Evolutionary conservation across 441 rosid genomes (phyloP).

Genomic region (Mallotus repandus): DNA sequence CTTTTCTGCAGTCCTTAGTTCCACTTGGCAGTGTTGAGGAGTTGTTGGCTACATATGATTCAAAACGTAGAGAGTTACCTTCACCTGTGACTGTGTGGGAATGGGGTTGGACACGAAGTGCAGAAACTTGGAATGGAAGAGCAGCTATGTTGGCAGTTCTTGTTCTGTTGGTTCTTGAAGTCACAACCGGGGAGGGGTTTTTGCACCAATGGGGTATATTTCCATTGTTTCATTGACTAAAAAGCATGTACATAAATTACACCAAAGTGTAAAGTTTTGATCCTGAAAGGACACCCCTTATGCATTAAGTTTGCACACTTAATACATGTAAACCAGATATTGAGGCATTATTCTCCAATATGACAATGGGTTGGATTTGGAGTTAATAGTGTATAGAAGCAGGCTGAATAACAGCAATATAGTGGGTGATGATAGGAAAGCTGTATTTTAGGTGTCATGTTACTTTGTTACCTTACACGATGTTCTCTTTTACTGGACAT

Average conservation of each 20-base stretch:
- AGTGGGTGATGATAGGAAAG: conserved; percentile 13
- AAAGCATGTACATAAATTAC: not conserved
- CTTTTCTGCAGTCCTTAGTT: conserved; percentile 72
- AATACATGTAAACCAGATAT: not conserved
- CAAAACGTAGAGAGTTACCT: conserved; percentile 82
- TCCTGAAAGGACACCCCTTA: not conserved
- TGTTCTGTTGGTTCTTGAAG: conserved; percentile 81
- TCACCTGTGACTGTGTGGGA: conserved; percentile 95
- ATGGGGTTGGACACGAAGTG: conserved; percentile 99
- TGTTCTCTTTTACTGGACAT: not conserved
- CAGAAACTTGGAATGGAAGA: conserved; percentile 98
- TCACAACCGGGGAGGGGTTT: conserved; percentile 92
- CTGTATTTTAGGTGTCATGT: conserved; percentile 11
- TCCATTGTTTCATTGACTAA: conserved; percentile 47
- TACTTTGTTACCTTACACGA: not conserved
- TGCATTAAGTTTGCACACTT: not conserved
- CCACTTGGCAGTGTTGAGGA: conserved; percentile 95
- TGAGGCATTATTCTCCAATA: not conserved
- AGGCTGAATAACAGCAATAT: not conserved
- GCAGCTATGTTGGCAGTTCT: conserved; percentile 97
- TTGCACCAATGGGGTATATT: conserved; percentile 92
- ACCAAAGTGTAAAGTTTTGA: conserved; percentile 20
- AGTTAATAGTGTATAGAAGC: conserved; percentile 7
- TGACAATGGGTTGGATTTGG: not conserved
- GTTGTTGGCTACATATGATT: conserved; percentile 83